phyloP scores from a whole-genome alignment of 106 monocot genomes.

The Phalaenopsis equestris region DNA sequence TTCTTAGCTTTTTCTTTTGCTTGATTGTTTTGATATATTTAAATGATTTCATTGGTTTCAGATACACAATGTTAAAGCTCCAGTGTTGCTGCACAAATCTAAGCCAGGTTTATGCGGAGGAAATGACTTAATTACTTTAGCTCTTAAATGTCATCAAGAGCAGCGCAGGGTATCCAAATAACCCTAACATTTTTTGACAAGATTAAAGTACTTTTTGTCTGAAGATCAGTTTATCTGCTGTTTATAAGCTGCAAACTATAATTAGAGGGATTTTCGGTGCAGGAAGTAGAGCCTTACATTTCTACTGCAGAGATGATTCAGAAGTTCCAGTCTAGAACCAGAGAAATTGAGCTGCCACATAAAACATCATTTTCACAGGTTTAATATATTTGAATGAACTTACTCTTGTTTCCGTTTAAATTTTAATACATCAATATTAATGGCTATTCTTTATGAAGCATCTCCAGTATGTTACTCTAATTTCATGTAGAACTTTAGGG shows the following conservation, averaged over 20 bases:
- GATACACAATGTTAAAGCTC: conserved; percentile 71
- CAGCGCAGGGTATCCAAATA: background rate
- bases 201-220: background rate
- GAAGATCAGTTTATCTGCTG: background rate
- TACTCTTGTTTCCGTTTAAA: background rate
- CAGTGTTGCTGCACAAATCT: conserved; percentile 62
- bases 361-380: conserved; percentile 41
- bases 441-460: too few relatives aligned
- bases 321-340: conserved; percentile 68
- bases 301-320: conserved; percentile 71
- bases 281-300: conserved; percentile 13
- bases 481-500: too few relatives aligned
- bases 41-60: conserved; percentile 8
- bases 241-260: background rate
- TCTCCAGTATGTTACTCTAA: too few relatives aligned
- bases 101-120: conserved; percentile 31
- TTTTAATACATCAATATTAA: background rate
- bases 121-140: conserved; percentile 19
- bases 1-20: conserved; percentile 1
- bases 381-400: conserved; percentile 7
- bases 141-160: conserved; percentile 15
- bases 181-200: background rate
- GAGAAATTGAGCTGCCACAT: conserved; percentile 46
- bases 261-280: background rate
- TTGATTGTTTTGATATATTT: background rate